Base-by-base conservation (phyloP, 768 basidiomycete genomes). In the Suillus decipiens region DNA sequence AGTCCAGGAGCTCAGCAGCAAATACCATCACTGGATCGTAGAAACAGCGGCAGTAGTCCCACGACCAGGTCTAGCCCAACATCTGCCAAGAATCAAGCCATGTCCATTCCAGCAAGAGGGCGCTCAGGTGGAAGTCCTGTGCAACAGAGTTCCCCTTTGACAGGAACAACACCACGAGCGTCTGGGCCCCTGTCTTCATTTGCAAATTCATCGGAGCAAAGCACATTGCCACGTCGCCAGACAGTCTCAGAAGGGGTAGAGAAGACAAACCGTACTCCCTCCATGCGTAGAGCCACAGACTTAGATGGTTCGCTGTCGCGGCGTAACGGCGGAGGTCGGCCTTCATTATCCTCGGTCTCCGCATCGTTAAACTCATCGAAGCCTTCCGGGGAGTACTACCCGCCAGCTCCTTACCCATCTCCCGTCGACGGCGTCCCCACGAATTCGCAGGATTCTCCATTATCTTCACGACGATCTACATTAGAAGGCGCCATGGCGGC, bases 181-280 rank as follows among this genome's bases (percentile, higher is more conserved):
- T 65, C 74, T 19, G 68, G 59, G 5, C 66, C 63, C 37, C 54
- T 81, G 22, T 73, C 80, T 5, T 84, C 84, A 56, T 76, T 83
- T 47, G 81, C 83, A 10, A 80, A 82, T 36, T 70, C 77, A n/a
- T 74, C 80, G 66, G 86, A 88, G 47, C 77, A 79, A 39, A 64
- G 74, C 42, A 71, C 76, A 54, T 72, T 71, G 63, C 73, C 78
- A 60, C 86, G 86, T 60, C 86, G 85, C 42, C 82, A 84, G 67
- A 77, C 77, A 19, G 79, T 75, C 39, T 73, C 77, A 53, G 87
- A 89, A 53, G 84, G 80, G 65, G 81, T 79, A 22, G 77, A 83
- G 31, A 84, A 86, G 36, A 85, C 84, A 9, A 77, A 83, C 1
- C 83, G 86, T 66, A 80, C 87, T 7, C 88, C 89, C 12, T 87